These are phyloP conservation scores for Colletotrichum sojae DNA, from an alignment of 2,329 filamentous ascomycete genomes.

Conservation along the genomic window DNA sequence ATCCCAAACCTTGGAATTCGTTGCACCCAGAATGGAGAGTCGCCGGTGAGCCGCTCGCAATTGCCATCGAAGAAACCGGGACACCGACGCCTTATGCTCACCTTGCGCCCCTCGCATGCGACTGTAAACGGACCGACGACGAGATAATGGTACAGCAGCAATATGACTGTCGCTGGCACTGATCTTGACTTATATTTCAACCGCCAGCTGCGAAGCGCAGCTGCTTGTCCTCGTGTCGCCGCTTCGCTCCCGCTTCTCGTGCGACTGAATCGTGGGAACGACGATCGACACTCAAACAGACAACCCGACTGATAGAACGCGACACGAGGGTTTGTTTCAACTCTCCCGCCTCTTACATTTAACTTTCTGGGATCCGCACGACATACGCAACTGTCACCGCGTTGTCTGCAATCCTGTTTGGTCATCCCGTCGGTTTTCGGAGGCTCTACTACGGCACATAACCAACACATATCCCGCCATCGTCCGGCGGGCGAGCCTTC, in stretches of 20 bases:
- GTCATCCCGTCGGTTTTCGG: conserved; percentile 2
- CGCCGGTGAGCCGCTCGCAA: conserved; percentile 19
- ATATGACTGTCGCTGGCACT: conserved; percentile 32
- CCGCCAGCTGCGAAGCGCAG: not conserved
- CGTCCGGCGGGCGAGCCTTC: not conserved
- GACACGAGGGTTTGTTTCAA: conserved; percentile 40
- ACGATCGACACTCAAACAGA: conserved; percentile 29
- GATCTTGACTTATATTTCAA: conserved; percentile 15
- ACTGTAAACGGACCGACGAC: conserved; percentile 36
- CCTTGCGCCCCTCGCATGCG: conserved; percentile 4
- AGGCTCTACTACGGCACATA: conserved; percentile 6
- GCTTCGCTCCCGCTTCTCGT: not conserved
- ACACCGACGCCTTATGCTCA: conserved; percentile 25
- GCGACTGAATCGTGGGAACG: conserved; percentile 33
- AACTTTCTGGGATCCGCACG: conserved; percentile 21
- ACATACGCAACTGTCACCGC: conserved; percentile 27
- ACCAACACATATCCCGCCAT: conserved; percentile 20
- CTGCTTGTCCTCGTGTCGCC: not conserved
- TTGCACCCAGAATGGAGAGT: conserved; percentile 33
- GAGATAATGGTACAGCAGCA: conserved; percentile 28
- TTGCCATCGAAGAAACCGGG: conserved; percentile 19
- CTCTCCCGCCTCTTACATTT: conserved; percentile 26
- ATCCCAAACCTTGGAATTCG: conserved; percentile 38
- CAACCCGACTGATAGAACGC: conserved; percentile 15
- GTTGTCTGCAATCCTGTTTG: conserved; percentile 10